Percentiles rank a stretch among this genome's conserved stretches.
Conservation (phyloP, 2,329 filamentous ascomycete species). For the Claviceps capensis region DNA sequence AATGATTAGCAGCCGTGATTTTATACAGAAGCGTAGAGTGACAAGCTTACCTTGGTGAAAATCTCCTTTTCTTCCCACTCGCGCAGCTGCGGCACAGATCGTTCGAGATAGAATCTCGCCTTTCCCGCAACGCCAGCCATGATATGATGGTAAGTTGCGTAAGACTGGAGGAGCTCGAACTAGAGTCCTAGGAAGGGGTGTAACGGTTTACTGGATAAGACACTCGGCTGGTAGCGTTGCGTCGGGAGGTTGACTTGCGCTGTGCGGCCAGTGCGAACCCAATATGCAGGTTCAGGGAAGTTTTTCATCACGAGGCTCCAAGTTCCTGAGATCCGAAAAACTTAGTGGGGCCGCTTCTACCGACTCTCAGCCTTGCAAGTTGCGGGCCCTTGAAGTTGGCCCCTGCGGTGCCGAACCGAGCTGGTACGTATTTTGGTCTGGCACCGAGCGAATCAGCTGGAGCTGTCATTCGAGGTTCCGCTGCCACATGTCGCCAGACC, state of each 20-base stretch:
- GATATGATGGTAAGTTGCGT: slow-evolving; percentile 30
- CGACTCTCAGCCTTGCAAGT: slow-evolving; percentile 2
- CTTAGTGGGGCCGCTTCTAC: slow-evolving; percentile 11
- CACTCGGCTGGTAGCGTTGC: background rate
- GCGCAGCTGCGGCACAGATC: slow-evolving; percentile 79
- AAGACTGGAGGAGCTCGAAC: background rate
- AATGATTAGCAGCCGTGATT: background rate
- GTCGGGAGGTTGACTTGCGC: background rate
- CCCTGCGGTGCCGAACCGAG: no score
- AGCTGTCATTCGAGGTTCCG: background rate
- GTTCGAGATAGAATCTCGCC: slow-evolving; percentile 87
- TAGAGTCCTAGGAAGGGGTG: background rate
- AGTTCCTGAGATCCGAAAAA: slow-evolving; percentile 5
- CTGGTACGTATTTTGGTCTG: background rate
- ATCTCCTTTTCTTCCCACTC: slow-evolving; percentile 88
- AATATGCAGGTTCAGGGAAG: slow-evolving; percentile 34
- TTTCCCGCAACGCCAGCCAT: slow-evolving; percentile 88
- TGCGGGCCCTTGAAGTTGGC: no score
- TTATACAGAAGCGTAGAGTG: background rate
- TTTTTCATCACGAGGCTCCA: slow-evolving; percentile 7
- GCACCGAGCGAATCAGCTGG: background rate
- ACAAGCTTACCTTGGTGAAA: slow-evolving; percentile 54
- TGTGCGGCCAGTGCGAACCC: background rate
- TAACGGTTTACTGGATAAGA: background rate
- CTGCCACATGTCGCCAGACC: background rate